Conservation (phyloP, 495 filamentous ascomycete genomes). For the Neurospora sp. region DNA sequence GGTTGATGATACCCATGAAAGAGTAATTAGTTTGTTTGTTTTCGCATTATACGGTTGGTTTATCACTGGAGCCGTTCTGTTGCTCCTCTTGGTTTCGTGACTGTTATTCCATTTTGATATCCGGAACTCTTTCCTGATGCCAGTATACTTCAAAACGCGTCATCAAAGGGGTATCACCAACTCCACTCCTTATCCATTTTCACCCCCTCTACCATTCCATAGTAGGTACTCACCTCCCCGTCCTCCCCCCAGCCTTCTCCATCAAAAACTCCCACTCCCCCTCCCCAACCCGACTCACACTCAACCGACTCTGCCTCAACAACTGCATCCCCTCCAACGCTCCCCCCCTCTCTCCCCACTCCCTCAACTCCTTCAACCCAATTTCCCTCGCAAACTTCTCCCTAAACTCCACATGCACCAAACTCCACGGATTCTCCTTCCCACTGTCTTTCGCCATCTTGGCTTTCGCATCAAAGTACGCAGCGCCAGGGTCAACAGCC, state of each 20-base stretch:
- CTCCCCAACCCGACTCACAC: constrained; percentile 66
- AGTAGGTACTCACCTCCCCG: constrained; percentile 19
- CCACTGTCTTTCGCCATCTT: constrained; percentile 43
- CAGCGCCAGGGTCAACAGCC: constrained; percentile 65
- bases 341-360: constrained; percentile 41
- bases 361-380: constrained; percentile 64
- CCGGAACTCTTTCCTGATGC: not conserved
- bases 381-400: constrained; percentile 69
- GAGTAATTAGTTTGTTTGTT: not conserved
- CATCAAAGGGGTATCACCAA: not conserved
- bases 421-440: constrained; percentile 52
- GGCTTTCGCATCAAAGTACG: constrained; percentile 75
- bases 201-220: constrained; percentile 6
- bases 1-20: not conserved
- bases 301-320: constrained; percentile 68
- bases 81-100: not conserved
- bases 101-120: no score
- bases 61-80: not conserved
- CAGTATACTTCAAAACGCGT: not conserved
- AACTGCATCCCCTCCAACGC: constrained; percentile 74
- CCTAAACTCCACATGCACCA: constrained; percentile 79
- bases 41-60: not conserved
- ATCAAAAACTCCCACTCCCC: constrained; percentile 77
- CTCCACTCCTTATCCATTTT: not conserved
- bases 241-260: constrained; percentile 36